Percentiles rank a stretch among this genome's conserved stretches.
Conservation (phyloP, 163 green algal species). For the Picocystis sp. region DNA sequence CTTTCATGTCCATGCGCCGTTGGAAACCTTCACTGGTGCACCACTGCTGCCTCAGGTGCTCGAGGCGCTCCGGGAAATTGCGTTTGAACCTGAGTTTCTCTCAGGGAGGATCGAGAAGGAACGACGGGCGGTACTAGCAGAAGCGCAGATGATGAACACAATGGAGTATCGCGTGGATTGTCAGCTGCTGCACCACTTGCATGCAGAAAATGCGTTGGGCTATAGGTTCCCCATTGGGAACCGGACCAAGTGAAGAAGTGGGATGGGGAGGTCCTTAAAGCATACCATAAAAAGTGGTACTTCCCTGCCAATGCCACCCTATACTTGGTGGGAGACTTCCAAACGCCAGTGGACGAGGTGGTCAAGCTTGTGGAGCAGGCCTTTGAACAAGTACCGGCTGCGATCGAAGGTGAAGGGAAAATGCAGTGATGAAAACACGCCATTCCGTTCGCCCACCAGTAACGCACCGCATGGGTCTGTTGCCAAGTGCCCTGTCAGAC, state of each 20-base stretch:
- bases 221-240: conserved; percentile 87
- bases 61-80: conserved; percentile 81
- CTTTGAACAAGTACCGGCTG: conserved; percentile 41
- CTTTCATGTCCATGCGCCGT: conserved; percentile 88
- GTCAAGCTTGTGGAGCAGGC: conserved; percentile 39
- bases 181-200: conserved; percentile 81
- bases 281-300: conserved; percentile 87
- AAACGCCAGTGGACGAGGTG: conserved; percentile 20
- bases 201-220: conserved; percentile 87
- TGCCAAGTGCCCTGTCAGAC: not conserved
- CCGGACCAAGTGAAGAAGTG: conserved; percentile 77
- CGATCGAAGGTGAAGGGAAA: not conserved
- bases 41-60: conserved; percentile 84
- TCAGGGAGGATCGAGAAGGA: conserved; percentile 87
- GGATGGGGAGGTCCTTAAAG: conserved; percentile 42
- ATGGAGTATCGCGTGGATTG: conserved; percentile 92
- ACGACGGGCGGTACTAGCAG: conserved; percentile 78
- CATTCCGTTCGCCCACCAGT: too few species aligned
- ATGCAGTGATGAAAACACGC: not conserved
- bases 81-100: conserved; percentile 68
- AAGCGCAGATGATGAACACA: conserved; percentile 59
- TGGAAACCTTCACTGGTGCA: conserved; percentile 44
- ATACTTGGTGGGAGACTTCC: conserved; percentile 82
- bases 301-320: conserved; percentile 91
- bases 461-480: too few species aligned